These are phyloP conservation scores for Phyllosticta citribraziliensis DNA, from an alignment of 2,329 filamentous ascomycete genomes.

Conservation along the genomic window DNA sequence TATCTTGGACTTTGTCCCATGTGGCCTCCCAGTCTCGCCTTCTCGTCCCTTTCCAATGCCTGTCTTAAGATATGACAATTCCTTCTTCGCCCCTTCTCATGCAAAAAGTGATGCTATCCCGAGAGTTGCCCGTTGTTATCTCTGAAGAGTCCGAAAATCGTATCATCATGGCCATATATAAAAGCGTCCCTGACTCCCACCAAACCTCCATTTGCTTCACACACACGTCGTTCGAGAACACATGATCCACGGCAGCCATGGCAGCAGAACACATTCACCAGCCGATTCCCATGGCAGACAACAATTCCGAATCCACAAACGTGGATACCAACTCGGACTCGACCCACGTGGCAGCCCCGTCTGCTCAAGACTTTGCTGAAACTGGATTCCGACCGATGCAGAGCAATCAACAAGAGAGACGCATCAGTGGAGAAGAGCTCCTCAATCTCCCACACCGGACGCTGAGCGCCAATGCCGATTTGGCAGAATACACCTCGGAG, in stretches of 20 bases:
- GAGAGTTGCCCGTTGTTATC: constrained; percentile 3
- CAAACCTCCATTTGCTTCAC: neutral
- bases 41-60: neutral
- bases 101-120: neutral
- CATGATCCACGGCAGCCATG: neutral
- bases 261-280: neutral
- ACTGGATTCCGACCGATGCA: constrained; percentile 8
- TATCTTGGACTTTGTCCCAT: constrained; percentile 6
- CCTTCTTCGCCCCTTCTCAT: neutral
- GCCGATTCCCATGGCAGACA: neutral
- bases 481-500: constrained; percentile 59
- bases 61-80: neutral
- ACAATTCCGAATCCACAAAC: neutral
- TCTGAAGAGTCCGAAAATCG: neutral
- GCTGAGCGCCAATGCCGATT: constrained; percentile 43
- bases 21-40: neutral
- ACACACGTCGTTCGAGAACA: neutral
- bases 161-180: neutral
- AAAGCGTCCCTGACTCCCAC: neutral
- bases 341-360: neutral
- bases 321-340: neutral
- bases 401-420: neutral
- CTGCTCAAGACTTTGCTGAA: constrained; percentile 2
- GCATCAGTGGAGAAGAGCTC: constrained; percentile 30
- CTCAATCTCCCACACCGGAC: constrained; percentile 57